These are phyloP conservation scores for Calocybe gangraenosa DNA, from an alignment of 768 basidiomycete genomes.

Conservation along the genomic window DNA sequence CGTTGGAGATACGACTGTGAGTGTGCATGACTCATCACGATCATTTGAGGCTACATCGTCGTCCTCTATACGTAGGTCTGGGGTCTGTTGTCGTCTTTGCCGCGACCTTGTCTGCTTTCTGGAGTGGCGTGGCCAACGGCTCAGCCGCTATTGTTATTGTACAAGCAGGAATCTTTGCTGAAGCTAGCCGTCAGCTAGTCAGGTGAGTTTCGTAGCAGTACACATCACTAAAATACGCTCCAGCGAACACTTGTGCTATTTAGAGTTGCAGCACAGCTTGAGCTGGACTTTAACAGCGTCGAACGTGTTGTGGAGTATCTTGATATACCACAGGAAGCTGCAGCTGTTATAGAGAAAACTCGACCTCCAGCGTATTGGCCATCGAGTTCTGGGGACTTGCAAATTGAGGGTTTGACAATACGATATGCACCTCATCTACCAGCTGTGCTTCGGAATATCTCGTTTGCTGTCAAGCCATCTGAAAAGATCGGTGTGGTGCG, in stretches of 20 bases:
- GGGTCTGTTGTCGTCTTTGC: constrained; percentile 69
- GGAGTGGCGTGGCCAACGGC: constrained; percentile 52
- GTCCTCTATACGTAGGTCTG: constrained; percentile 35
- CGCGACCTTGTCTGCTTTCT: constrained; percentile 66
- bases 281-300: constrained; percentile 72
- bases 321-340: constrained; percentile 63
- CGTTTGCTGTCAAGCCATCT: constrained; percentile 53
- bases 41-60: not conserved
- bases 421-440: constrained; percentile 62
- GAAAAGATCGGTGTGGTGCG: constrained; percentile 70
- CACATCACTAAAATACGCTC: too few relatives aligned
- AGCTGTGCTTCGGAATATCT: constrained; percentile 50
- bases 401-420: constrained; percentile 56
- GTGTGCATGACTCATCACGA: constrained; percentile 14
- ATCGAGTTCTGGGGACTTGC: constrained; percentile 50
- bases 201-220: constrained; percentile 28
- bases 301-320: constrained; percentile 73
- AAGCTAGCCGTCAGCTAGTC: constrained; percentile 63
- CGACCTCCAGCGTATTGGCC: constrained; percentile 77
- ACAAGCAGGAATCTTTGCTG: constrained; percentile 65
- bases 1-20: constrained; percentile 71
- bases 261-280: constrained; percentile 65
- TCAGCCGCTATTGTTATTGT: constrained; percentile 69
- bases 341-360: constrained; percentile 47
- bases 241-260: not conserved